Evolutionary conservation across 176 grass and related monocot genomes (phyloP).

Genomic region (Paspalum vaginatum): DNA sequence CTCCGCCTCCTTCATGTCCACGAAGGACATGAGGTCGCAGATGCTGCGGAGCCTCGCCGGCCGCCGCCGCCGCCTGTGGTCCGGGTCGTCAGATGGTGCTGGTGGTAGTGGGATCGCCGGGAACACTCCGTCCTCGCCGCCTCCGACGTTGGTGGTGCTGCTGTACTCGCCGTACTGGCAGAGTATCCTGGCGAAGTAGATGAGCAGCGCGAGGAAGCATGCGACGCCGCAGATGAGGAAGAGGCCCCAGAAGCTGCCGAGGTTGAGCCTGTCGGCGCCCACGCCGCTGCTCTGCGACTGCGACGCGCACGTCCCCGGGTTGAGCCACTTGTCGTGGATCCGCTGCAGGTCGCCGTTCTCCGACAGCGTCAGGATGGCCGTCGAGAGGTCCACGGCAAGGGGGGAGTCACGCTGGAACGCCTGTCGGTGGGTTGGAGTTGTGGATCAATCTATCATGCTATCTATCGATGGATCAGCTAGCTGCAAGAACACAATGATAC

Average conservation of each 20-base stretch:
- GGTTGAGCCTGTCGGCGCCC: conserved; percentile 49
- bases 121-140: background rate
- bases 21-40: conserved; percentile 66
- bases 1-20: conserved; percentile 90
- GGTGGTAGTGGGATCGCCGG: background rate
- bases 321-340: conserved; percentile 97
- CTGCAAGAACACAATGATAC: background rate
- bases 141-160: background rate
- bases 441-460: too few relatives aligned
- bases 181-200: conserved; percentile 65
- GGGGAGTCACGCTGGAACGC: conserved; percentile 89
- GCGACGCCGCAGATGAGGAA: conserved; percentile 80
- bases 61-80: conserved; percentile 34
- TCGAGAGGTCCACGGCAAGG: conserved; percentile 83
- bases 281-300: conserved; percentile 24
- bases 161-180: conserved; percentile 66
- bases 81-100: too few relatives aligned
- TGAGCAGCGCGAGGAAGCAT: conserved; percentile 61
- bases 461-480: too few relatives aligned
- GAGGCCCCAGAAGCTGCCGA: conserved; percentile 81
- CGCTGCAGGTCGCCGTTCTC: conserved; percentile 93
- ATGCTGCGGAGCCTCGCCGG: conserved; percentile 58
- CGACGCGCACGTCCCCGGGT: conserved; percentile 38
- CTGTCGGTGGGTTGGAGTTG: conserved; percentile 1
- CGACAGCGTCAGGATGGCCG: conserved; percentile 88